Conservation (phyloP, 2,329 filamentous ascomycete genomes). For the Xylariaceae sp. region DNA sequence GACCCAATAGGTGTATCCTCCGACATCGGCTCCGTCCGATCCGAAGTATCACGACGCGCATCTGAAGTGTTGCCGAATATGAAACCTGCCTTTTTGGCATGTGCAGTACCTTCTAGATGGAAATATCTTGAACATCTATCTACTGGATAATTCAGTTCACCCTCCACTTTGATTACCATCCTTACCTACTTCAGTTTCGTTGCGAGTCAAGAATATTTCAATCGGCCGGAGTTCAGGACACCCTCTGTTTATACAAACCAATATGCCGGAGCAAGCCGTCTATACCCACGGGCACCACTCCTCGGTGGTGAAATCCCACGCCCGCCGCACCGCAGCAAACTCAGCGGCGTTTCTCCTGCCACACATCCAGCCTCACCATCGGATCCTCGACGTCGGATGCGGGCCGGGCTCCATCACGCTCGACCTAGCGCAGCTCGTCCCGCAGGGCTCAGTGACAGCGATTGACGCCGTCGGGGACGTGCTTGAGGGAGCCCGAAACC, state of each 20-base stretch:
- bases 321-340: conserved; percentile 21
- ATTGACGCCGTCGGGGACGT: conserved; percentile 21
- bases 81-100: too few species aligned
- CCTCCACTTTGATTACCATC: too few species aligned
- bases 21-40: conserved; percentile 9
- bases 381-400: conserved; percentile 40
- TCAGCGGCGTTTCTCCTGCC: conserved; percentile 30
- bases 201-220: too few species aligned
- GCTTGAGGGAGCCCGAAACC: conserved; percentile 12
- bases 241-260: too few species aligned
- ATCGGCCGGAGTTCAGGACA: too few species aligned
- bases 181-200: too few species aligned
- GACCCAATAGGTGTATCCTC: too few species aligned
- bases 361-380: conserved; percentile 30
- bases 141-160: too few species aligned
- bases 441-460: conserved; percentile 36
- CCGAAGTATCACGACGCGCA: background rate
- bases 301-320: conserved; percentile 19
- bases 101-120: too few species aligned
- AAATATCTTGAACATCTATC: too few species aligned
- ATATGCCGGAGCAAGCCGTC: conserved; percentile 1
- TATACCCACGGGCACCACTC: conserved; percentile 19
- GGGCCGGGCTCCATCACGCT: conserved; percentile 41
- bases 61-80: background rate
- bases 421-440: conserved; percentile 35